Percentiles rank a stretch among this genome's conserved stretches.
phyloP scores from a whole-genome alignment of 2,329 filamentous ascomycete species.

The Ophiostoma sp. region DNA sequence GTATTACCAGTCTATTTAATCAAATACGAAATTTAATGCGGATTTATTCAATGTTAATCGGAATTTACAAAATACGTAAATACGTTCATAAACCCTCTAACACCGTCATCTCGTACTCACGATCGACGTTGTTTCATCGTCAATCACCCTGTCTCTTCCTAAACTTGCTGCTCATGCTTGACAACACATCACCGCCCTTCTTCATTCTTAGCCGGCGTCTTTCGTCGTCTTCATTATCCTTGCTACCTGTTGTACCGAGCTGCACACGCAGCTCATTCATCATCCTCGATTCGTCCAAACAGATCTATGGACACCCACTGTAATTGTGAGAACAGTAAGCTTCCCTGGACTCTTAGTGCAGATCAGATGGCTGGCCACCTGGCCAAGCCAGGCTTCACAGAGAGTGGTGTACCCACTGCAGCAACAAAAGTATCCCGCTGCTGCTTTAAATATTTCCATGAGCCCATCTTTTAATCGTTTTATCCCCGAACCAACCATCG shows the following conservation, averaged over 20 bases:
- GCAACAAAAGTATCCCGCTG: neutral
- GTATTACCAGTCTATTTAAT: no score
- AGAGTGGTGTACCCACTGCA: neutral
- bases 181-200: neutral
- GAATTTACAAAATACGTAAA: no score
- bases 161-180: neutral
- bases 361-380: neutral
- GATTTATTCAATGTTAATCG: no score
- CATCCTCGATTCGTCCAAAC: neutral
- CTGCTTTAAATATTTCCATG: neutral
- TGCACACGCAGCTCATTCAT: neutral
- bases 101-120: neutral
- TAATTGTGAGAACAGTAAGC: neutral
- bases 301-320: neutral
- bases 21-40: no score
- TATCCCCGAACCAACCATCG: neutral
- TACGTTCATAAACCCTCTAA: no score
- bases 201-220: neutral
- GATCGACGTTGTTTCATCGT: neutral
- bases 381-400: neutral
- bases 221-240: neutral
- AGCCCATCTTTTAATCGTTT: neutral
- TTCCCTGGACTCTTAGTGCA: neutral
- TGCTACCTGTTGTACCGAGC: neutral
- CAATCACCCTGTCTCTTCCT: neutral